Percentiles rank a stretch among this genome's conserved stretches.
These are phyloP conservation scores for Hansenula lynferdii DNA, from an alignment of 1,139 yeast species.

Conservation along the genomic window DNA sequence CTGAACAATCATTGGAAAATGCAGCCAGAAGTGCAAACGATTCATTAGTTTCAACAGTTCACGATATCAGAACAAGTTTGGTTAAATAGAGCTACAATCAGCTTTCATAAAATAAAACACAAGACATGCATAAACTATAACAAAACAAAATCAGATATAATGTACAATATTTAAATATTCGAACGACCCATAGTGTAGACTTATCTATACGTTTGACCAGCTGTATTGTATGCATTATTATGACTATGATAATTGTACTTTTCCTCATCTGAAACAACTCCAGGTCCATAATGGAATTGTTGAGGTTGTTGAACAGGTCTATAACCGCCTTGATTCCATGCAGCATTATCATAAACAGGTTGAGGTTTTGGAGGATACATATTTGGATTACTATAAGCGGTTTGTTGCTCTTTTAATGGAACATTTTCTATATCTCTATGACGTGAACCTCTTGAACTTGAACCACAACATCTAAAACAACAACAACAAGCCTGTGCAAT, in stretches of 20 bases:
- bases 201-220: slow-evolving; percentile 1
- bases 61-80: slow-evolving; percentile 15
- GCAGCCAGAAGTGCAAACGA: slow-evolving; percentile 9
- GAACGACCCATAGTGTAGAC: too few relatives aligned
- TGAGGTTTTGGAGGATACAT: slow-evolving; percentile 16
- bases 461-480: slow-evolving; percentile 23
- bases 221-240: neutral
- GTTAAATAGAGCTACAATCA: slow-evolving; percentile 8
- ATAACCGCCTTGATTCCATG: slow-evolving; percentile 5
- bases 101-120: too few relatives aligned
- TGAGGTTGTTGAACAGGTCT: slow-evolving; percentile 8
- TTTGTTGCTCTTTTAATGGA: slow-evolving; percentile 7
- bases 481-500: slow-evolving; percentile 36
- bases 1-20: slow-evolving; percentile 11
- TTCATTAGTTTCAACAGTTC: slow-evolving; percentile 13
- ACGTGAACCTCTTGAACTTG: slow-evolving; percentile 9
- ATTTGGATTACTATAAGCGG: slow-evolving; percentile 15
- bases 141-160: too few relatives aligned
- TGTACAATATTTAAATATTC: too few relatives aligned
- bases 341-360: slow-evolving; percentile 6
- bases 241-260: slow-evolving; percentile 3
- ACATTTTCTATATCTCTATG: slow-evolving; percentile 13
- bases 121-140: too few relatives aligned
- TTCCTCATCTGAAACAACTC: slow-evolving; percentile 5
- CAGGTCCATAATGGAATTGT: neutral